Evolutionary conservation across 2,329 filamentous ascomycete genomes (phyloP).

Genomic region (Microsporum ferrugineum): DNA sequence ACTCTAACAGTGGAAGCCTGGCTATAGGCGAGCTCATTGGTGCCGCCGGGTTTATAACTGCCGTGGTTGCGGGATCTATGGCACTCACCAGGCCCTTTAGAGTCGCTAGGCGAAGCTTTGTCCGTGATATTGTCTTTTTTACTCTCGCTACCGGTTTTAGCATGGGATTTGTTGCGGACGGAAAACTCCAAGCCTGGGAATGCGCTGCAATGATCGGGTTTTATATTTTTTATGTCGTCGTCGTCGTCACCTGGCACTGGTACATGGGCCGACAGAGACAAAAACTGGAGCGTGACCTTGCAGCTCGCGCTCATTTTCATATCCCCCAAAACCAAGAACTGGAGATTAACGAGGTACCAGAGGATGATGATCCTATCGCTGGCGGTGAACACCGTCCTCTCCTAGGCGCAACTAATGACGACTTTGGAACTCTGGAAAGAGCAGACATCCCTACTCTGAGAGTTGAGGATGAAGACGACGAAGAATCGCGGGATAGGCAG

Average conservation of each 20-base stretch:
- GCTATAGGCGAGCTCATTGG: slow-evolving; percentile 91
- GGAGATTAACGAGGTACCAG: slow-evolving; percentile 44
- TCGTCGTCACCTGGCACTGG: slow-evolving; percentile 91
- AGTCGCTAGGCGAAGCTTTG: slow-evolving; percentile 78
- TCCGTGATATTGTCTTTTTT: slow-evolving; percentile 87
- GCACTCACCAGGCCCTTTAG: slow-evolving; percentile 89
- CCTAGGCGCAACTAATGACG: slow-evolving; percentile 43
- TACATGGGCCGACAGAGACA: slow-evolving; percentile 54
- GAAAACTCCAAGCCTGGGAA: slow-evolving; percentile 75
- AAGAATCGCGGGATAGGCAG: slow-evolving; percentile 41
- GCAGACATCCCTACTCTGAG: slow-evolving; percentile 37
- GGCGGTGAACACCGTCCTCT: slow-evolving; percentile 36
- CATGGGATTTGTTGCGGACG: slow-evolving; percentile 77
- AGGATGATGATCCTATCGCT: slow-evolving; percentile 40
- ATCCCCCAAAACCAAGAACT: slow-evolving; percentile 48
- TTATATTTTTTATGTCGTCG: slow-evolving; percentile 77
- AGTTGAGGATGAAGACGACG: slow-evolving; percentile 46
- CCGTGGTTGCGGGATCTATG: slow-evolving; percentile 95
- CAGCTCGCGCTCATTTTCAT: slow-evolving; percentile 63
- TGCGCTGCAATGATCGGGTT: slow-evolving; percentile 81
- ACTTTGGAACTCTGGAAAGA: slow-evolving; percentile 51
- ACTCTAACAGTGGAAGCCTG: slow-evolving; percentile 90
- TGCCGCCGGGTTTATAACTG: slow-evolving; percentile 89
- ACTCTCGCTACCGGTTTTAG: slow-evolving; percentile 75
- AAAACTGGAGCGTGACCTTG: slow-evolving; percentile 53